phyloP scores from a whole-genome alignment of 2,329 filamentous ascomycete genomes.

The Xylaria sp. region DNA sequence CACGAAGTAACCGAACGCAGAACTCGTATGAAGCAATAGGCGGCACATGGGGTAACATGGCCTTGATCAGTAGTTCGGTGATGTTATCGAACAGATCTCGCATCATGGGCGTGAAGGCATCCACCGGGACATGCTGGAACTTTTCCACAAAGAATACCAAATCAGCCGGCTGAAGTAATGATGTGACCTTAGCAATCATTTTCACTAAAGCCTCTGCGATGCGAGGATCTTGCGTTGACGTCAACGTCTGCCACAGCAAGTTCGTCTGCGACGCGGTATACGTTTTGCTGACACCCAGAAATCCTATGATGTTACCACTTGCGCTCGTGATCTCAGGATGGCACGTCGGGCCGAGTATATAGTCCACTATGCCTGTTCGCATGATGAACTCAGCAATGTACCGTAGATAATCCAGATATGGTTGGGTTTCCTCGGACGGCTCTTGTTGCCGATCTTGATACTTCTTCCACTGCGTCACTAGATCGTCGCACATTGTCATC shows the following conservation, averaged over 20 bases:
- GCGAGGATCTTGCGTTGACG: constrained; percentile 74
- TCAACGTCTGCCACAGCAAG: constrained; percentile 77
- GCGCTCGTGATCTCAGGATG: constrained; percentile 84
- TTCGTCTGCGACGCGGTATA: constrained; percentile 71
- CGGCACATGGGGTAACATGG: constrained; percentile 13
- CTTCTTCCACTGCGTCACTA: constrained; percentile 61
- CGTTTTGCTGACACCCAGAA: constrained; percentile 71
- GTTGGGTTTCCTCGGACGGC: constrained; percentile 32
- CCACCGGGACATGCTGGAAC: constrained; percentile 58
- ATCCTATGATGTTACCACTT: constrained; percentile 78
- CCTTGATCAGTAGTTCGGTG: constrained; percentile 45
- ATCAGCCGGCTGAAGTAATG: constrained; percentile 43
- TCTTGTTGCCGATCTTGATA: constrained; percentile 43
- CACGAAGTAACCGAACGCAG: constrained; percentile 63
- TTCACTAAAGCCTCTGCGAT: constrained; percentile 74
- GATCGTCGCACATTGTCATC: constrained; percentile 63
- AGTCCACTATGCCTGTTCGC: constrained; percentile 68
- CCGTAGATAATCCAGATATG: constrained; percentile 44
- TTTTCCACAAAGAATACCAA: constrained; percentile 67
- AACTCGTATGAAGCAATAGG: constrained; percentile 42
- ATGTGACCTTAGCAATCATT: constrained; percentile 51
- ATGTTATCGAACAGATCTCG: constrained; percentile 56
- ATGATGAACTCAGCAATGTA: constrained; percentile 67
- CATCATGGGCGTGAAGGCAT: constrained; percentile 57
- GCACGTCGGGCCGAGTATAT: constrained; percentile 83